A percentile compares a stretch with the other conserved stretches of the same genome.
Conservation (phyloP, 2,329 filamentous ascomycete genomes). For the Paraphaeosphaeria sporulosa region DNA sequence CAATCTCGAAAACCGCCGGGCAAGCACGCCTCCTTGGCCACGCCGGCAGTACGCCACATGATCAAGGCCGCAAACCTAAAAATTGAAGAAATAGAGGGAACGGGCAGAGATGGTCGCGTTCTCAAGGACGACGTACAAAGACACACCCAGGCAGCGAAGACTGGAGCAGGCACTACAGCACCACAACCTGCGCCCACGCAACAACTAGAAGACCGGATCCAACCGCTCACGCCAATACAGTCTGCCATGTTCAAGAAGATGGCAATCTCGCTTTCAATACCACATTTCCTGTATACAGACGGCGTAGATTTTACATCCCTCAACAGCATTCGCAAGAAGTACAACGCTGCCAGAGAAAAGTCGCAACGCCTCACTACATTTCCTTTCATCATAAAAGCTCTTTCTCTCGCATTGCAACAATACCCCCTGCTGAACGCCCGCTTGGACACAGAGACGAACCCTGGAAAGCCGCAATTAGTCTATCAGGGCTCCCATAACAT, state of each 20-base stretch:
- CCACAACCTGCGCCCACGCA: slow-evolving; percentile 40
- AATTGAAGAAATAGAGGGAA: slow-evolving; percentile 80
- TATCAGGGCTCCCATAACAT: slow-evolving; percentile 91
- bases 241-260: slow-evolving; percentile 97
- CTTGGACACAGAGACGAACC: slow-evolving; percentile 68
- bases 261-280: slow-evolving; percentile 89
- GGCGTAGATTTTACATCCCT: slow-evolving; percentile 84
- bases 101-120: slow-evolving; percentile 89
- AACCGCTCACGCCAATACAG: slow-evolving; percentile 79
- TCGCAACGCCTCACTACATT: slow-evolving; percentile 77
- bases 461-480: slow-evolving; percentile 75
- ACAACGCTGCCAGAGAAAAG: slow-evolving; percentile 64
- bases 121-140: slow-evolving; percentile 86
- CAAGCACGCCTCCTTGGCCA: slow-evolving; percentile 79
- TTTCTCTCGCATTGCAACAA: slow-evolving; percentile 81
- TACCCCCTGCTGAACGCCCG: slow-evolving; percentile 89
- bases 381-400: slow-evolving; percentile 94
- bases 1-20: slow-evolving; percentile 54
- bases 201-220: slow-evolving; percentile 67
- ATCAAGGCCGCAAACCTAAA: slow-evolving; percentile 80
- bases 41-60: slow-evolving; percentile 89
- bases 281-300: slow-evolving; percentile 95
- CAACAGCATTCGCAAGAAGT: slow-evolving; percentile 72
- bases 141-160: slow-evolving; percentile 30
- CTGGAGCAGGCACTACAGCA: slow-evolving; percentile 39